Evolutionary conservation across 2,329 filamentous ascomycete species (phyloP).

Genomic region (Diplocarpon rosae): DNA sequence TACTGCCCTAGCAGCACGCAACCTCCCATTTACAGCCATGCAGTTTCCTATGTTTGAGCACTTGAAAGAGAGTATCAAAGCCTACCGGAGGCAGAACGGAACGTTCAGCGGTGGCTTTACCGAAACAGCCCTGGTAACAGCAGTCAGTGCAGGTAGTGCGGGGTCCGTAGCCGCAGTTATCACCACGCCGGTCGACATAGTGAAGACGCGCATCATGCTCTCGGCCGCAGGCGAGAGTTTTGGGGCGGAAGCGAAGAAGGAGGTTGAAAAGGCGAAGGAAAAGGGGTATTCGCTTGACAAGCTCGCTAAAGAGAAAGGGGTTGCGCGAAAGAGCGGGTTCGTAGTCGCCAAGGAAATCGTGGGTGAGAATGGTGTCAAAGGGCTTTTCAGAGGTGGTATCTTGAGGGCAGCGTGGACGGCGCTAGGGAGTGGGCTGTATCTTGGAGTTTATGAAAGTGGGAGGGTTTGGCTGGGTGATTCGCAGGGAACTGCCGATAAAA

Average conservation of each 20-base stretch:
- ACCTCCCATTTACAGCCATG: slow-evolving; percentile 76
- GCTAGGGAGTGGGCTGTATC: slow-evolving; percentile 70
- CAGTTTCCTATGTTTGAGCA: slow-evolving; percentile 83
- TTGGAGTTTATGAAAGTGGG: slow-evolving; percentile 76
- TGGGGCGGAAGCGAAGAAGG: slow-evolving; percentile 22
- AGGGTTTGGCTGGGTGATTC: slow-evolving; percentile 45
- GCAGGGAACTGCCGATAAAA: slow-evolving; percentile 4
- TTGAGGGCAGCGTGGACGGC: slow-evolving; percentile 73
- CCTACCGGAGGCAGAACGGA: slow-evolving; percentile 30
- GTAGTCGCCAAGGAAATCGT: slow-evolving; percentile 56
- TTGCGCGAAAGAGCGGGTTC: slow-evolving; percentile 35
- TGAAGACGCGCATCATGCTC: slow-evolving; percentile 87
- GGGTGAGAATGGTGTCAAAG: slow-evolving; percentile 54
- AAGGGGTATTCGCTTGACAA: slow-evolving; percentile 20
- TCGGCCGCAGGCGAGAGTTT: slow-evolving; percentile 33
- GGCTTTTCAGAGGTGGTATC: slow-evolving; percentile 66
- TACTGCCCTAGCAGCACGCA: slow-evolving; percentile 67
- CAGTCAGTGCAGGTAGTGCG: slow-evolving; percentile 59
- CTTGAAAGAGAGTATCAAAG: slow-evolving; percentile 43
- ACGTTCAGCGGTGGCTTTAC: slow-evolving; percentile 31
- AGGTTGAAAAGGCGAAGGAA: slow-evolving; percentile 17
- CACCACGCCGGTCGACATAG: slow-evolving; percentile 83
- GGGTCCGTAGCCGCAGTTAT: slow-evolving; percentile 65
- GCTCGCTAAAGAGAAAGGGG: slow-evolving; percentile 24
- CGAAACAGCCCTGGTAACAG: slow-evolving; percentile 63